Evolutionary conservation across 2,329 filamentous ascomycete genomes (phyloP), one percentile per base, ranked within the genome.

Genomic region (Lithohypha guttulata): DNA sequence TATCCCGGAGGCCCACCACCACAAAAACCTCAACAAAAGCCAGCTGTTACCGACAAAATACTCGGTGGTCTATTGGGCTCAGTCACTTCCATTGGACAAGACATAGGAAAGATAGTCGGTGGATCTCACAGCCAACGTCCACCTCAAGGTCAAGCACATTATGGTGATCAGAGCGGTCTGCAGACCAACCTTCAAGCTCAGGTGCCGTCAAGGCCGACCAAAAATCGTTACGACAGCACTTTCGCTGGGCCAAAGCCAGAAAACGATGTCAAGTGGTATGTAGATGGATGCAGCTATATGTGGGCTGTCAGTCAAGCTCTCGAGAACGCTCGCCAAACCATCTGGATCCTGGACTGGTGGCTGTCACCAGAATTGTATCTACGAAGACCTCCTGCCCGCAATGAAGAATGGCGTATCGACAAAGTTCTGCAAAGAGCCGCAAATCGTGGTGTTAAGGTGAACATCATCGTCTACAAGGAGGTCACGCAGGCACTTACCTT

Each of bases 401-500:
- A 93, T 60, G 79, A 93, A 58, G 69, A 81, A 51, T 94, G 93
- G 57, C 78, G 86, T 4, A 65, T 94, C 26, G 86, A 94, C 60
- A 74, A 77, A 34, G 79, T 93, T 77, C 73, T 94, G 33, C 72
- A 81, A 52, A 79, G 79, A 39, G 86, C 85, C 6, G 85, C 87
- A 18, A 73, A 89, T 60, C 75, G 86, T 29, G 87, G 86, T 28
- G 86, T 94, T 31, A 76, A 81, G 51, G 70, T 94, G 51, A 81
- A 87, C 51, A 70, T 93, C 36, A 86, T 94, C 38, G 84, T 94
- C 8, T 94, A 94, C 65, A 94, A 93, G 62, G 87, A 95, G 62
- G 83, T 89, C 6, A 76, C 81, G 3, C 80, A 84, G 53, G 82
- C 84, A 26, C 63, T 93, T 53, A 86, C 82, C 27, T 70, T 81